These are phyloP conservation scores for Scedosporium aurantiacum DNA, from an alignment of 2,329 filamentous ascomycete genomes.

Conservation along the genomic window DNA sequence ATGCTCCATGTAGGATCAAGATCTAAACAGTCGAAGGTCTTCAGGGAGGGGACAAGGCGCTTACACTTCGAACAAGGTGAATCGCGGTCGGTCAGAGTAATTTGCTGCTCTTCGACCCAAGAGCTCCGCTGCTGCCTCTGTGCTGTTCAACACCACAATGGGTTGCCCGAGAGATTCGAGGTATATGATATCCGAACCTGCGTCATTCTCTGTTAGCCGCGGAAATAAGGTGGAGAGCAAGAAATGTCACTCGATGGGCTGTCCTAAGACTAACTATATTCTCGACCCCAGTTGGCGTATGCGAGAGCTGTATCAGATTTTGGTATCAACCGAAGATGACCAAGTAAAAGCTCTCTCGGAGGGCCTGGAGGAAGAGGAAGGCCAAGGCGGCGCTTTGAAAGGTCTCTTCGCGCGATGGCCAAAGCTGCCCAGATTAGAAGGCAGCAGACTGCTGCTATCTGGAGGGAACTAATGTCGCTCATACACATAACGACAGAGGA, in stretches of 20 bases:
- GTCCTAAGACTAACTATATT: constrained; percentile 14
- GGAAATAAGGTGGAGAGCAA: constrained; percentile 2
- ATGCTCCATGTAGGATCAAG: not conserved
- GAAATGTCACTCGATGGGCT: too few relatives aligned
- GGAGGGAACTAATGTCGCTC: not conserved
- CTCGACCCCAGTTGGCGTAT: constrained; percentile 17
- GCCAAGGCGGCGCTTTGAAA: not conserved
- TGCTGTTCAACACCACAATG: constrained; percentile 18
- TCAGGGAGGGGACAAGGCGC: not conserved
- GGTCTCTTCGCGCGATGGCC: not conserved
- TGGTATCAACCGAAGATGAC: constrained; percentile 17
- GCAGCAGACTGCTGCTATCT: not conserved
- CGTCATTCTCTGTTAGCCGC: not conserved
- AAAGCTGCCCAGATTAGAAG: not conserved
- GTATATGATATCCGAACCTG: constrained; percentile 21
- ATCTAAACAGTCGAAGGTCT: not conserved
- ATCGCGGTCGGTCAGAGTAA: constrained; percentile 31
- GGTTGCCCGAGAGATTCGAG: constrained; percentile 21
- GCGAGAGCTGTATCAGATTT: constrained; percentile 16
- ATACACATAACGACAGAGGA: too few relatives aligned
- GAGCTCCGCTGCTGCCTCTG: constrained; percentile 25
- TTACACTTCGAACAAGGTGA: constrained; percentile 26
- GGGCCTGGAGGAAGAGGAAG: constrained; percentile 14
- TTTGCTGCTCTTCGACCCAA: constrained; percentile 31
- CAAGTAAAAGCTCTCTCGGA: constrained; percentile 17